These are phyloP conservation scores for Syzygium aqueum DNA, from an alignment of 345 rosid genomes.

Conservation along the genomic window DNA sequence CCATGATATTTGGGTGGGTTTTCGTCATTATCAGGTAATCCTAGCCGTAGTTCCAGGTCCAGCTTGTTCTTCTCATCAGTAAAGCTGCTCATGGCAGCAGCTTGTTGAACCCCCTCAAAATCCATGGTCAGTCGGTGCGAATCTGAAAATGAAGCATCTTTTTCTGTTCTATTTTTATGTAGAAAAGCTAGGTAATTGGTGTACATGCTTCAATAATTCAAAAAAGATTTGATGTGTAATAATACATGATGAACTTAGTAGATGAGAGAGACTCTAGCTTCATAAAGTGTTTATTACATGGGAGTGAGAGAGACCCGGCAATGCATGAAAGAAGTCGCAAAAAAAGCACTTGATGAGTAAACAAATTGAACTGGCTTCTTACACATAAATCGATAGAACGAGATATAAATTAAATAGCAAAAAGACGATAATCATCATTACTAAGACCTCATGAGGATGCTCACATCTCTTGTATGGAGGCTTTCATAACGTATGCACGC, in stretches of 20 bases:
- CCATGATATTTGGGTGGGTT: not conserved
- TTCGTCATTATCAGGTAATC: not conserved
- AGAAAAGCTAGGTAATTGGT: not conserved
- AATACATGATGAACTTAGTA: not conserved
- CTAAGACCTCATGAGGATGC: not conserved
- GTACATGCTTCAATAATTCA: not conserved
- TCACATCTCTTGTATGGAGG: not conserved
- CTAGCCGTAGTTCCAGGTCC: not conserved
- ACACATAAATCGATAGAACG: not conserved
- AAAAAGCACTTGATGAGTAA: not conserved
- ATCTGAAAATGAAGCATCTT: not conserved
- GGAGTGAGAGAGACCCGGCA: not conserved
- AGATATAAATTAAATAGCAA: not conserved
- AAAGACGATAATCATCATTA: not conserved
- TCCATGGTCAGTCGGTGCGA: not conserved
- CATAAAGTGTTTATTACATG: not conserved
- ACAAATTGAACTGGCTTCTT: not conserved
- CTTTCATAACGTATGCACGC: not conserved
- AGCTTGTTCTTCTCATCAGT: not conserved
- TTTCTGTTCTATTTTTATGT: not conserved
- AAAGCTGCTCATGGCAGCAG: not conserved
- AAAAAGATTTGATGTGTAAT: not conserved
- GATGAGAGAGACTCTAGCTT: not conserved
- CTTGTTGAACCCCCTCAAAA: not conserved
- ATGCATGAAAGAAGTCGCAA: not conserved